phyloP scores from a whole-genome alignment of 352 stramenopile species.

The Globisporangium middletonii region DNA sequence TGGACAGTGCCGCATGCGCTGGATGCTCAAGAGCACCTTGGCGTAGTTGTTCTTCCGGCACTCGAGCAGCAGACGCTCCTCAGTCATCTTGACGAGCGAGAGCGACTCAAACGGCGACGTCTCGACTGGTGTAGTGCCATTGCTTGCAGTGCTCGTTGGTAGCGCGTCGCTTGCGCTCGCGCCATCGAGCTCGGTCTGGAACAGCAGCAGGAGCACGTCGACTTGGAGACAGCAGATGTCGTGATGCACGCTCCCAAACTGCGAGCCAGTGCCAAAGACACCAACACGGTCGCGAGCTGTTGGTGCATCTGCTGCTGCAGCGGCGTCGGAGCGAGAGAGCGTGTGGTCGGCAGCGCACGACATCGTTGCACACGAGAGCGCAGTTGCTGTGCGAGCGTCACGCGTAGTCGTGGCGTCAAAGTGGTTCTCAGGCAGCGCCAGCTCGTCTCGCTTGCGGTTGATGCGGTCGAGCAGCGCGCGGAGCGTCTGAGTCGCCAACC shows the following conservation, averaged over 20 bases:
- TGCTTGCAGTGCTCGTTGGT: neutral
- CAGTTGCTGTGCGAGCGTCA: slow-evolving; percentile 1
- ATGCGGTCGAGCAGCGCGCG: slow-evolving; percentile 32
- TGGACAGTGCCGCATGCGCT: slow-evolving; percentile 23
- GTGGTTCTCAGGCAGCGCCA: slow-evolving; percentile 29
- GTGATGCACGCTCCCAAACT: slow-evolving; percentile 42
- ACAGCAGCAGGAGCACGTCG: slow-evolving; percentile 43
- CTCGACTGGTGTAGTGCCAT: no score
- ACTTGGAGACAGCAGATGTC: slow-evolving; percentile 55
- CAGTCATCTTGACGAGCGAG: slow-evolving; percentile 12
- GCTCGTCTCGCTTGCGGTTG: slow-evolving; percentile 28
- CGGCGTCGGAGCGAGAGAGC: slow-evolving; percentile 11
- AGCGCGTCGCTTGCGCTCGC: slow-evolving; percentile 23
- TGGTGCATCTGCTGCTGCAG: neutral
- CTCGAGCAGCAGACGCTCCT: slow-evolving; percentile 32
- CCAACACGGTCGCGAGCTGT: slow-evolving; percentile 25
- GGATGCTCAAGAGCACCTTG: slow-evolving; percentile 36
- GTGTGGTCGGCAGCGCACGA: slow-evolving; percentile 17
- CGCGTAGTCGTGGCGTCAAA: slow-evolving; percentile 15
- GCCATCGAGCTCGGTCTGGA: slow-evolving; percentile 49
- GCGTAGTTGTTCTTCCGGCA: slow-evolving; percentile 51
- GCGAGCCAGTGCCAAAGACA: slow-evolving; percentile 45
- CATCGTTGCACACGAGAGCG: slow-evolving; percentile 29
- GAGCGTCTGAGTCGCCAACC: slow-evolving; percentile 27
- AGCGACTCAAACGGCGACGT: neutral